Evolutionary conservation across 257 asterid genomes (phyloP).

Genomic region (Lithospermum erythrorhizon): DNA sequence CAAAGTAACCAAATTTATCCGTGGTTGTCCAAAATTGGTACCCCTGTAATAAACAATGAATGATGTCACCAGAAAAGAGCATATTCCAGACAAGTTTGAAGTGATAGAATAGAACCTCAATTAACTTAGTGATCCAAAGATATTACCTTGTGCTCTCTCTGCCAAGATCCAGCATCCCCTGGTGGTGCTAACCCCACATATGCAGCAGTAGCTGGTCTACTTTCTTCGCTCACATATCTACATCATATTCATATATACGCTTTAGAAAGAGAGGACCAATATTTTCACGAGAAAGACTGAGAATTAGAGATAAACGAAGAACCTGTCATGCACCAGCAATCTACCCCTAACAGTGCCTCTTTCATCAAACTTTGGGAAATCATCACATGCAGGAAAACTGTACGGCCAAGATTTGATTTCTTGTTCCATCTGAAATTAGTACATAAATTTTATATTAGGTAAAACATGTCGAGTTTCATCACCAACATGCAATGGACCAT

Average conservation of each 20-base stretch:
- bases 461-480: neutral
- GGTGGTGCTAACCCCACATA: conserved; percentile 23
- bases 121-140: neutral
- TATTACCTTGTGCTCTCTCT: conserved; percentile 26
- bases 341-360: conserved; percentile 26
- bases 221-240: conserved; percentile 16
- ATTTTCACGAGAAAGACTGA: neutral
- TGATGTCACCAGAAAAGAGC: conserved; percentile 1
- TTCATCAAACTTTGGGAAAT: conserved; percentile 17
- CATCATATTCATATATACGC: neutral
- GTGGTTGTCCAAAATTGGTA: conserved; percentile 69
- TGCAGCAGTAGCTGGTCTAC: conserved; percentile 18
- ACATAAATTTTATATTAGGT: neutral
- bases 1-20: conserved; percentile 40
- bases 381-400: conserved; percentile 24
- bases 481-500: neutral
- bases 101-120: neutral
- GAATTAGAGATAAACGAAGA: neutral
- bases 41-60: conserved; percentile 23
- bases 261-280: neutral
- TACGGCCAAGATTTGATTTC: conserved; percentile 32
- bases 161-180: conserved; percentile 27
- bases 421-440: conserved; percentile 17
- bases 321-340: conserved; percentile 25
- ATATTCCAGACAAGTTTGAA: neutral